Evolutionary conservation across 768 basidiomycete species (phyloP).

Genomic region (Ramaria sp.): DNA sequence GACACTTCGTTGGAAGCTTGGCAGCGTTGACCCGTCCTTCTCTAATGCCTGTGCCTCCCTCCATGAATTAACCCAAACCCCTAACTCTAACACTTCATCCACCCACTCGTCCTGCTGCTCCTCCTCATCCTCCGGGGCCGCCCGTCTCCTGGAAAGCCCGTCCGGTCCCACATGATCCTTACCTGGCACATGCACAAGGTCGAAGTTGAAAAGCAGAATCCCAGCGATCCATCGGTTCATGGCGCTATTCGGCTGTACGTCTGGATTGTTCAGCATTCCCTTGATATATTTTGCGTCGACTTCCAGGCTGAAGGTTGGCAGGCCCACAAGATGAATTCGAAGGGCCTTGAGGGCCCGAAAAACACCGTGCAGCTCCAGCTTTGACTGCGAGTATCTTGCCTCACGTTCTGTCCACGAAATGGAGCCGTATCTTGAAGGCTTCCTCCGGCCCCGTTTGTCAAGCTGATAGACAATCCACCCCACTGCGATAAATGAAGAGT

Average conservation of each 20-base stretch:
- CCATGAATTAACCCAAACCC: constrained; percentile 5
- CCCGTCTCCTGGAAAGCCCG: constrained; percentile 13
- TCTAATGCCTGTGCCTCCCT: neutral
- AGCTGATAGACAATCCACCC: constrained; percentile 16
- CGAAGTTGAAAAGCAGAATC: neutral
- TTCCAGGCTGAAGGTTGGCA: constrained; percentile 20
- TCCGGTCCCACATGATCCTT: constrained; percentile 13
- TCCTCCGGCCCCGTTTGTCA: neutral
- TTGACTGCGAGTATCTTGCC: constrained; percentile 27
- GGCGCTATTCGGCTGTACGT: neutral
- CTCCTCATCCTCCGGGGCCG: neutral
- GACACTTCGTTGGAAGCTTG: too few species aligned
- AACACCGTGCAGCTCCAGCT: constrained; percentile 30
- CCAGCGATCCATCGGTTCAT: neutral
- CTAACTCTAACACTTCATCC: neutral
- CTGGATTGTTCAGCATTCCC: constrained; percentile 18
- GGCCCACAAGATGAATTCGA: constrained; percentile 21
- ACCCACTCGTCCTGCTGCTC: constrained; percentile 6
- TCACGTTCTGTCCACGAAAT: constrained; percentile 22
- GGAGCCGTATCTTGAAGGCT: constrained; percentile 22
- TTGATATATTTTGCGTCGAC: constrained; percentile 21
- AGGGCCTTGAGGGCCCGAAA: constrained; percentile 22
- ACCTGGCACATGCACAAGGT: constrained; percentile 19
- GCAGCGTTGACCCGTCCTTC: neutral
- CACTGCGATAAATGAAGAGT: constrained; percentile 15